A percentile compares a stretch with the other conserved stretches of the same genome.
Conservation (phyloP, 768 basidiomycete genomes). For the Leucosporidium yakuticum region DNA sequence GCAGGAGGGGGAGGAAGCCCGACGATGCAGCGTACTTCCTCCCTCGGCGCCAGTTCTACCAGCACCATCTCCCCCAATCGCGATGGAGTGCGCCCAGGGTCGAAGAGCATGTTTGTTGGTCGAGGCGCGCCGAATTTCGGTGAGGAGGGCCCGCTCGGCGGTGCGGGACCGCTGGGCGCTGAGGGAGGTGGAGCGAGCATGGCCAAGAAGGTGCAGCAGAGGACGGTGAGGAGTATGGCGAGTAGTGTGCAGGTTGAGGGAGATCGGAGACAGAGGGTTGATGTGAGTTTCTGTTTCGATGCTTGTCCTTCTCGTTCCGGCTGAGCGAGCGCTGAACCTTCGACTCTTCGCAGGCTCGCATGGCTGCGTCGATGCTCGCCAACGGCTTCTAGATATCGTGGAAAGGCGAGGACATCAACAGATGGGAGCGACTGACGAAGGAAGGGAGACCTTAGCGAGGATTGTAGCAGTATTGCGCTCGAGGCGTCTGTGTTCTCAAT, state of each 20-base stretch:
- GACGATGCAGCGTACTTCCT: conserved; percentile 33
- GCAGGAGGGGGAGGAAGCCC: conserved; percentile 17
- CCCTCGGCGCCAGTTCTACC: background rate
- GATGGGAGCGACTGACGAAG: no score
- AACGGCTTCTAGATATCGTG: conserved; percentile 25
- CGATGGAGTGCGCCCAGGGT: background rate
- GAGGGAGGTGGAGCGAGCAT: conserved; percentile 18
- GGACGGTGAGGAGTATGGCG: conserved; percentile 50
- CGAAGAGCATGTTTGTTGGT: background rate
- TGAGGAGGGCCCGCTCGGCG: background rate
- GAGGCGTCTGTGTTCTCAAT: no score
- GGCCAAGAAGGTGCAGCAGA: conserved; percentile 18
- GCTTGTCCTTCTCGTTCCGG: conserved; percentile 50
- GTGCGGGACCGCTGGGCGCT: background rate
- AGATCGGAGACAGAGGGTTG: conserved; percentile 60
- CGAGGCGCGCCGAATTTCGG: background rate
- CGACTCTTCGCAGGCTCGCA: conserved; percentile 16
- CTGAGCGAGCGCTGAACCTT: conserved; percentile 26
- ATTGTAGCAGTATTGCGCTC: no score
- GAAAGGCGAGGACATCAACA: background rate
- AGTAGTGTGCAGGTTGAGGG: conserved; percentile 67
- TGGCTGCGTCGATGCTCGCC: conserved; percentile 34
- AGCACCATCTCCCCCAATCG: background rate
- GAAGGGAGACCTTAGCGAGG: no score
- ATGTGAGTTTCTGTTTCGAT: conserved; percentile 64